Conservation (phyloP, 169 alveolate species). For the Gregarina niphandrodes region DNA sequence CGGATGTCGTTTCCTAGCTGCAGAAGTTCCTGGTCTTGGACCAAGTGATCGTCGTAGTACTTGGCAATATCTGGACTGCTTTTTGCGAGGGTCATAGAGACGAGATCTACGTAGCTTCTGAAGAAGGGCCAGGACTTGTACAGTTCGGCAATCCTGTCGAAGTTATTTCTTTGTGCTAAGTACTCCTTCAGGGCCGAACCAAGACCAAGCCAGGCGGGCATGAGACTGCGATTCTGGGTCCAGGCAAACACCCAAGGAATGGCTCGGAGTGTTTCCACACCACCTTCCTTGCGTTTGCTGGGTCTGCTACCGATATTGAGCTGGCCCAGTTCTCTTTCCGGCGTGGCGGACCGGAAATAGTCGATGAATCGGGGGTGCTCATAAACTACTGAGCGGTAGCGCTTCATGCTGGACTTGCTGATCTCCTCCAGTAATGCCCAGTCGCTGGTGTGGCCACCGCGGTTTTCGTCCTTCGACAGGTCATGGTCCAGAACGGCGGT, state of each 20-base stretch:
- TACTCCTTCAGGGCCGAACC: too few relatives aligned
- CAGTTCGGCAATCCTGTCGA: too few relatives aligned
- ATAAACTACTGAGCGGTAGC: constrained; percentile 32
- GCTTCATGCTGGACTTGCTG: too few relatives aligned
- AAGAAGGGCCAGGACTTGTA: constrained; percentile 46
- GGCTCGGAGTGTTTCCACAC: constrained; percentile 46
- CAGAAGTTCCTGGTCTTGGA: constrained; percentile 18
- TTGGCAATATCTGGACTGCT: constrained; percentile 28
- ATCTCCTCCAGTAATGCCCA: too few relatives aligned
- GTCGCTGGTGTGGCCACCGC: constrained; percentile 5
- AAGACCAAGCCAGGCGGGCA: constrained; percentile 52
- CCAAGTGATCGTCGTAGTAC: constrained; percentile 21
- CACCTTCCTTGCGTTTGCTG: constrained; percentile 35
- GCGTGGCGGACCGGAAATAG: constrained; percentile 42
- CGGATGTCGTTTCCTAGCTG: constrained; percentile 11
- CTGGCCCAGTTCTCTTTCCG: constrained; percentile 43
- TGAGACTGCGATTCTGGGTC: constrained; percentile 46
- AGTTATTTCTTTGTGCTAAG: too few relatives aligned
- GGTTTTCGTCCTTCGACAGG: constrained; percentile 17
- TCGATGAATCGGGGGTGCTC: constrained; percentile 34
- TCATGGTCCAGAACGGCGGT: constrained; percentile 36
- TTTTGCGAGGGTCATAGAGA: constrained; percentile 41
- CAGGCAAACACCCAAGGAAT: constrained; percentile 63
- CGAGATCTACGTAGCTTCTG: constrained; percentile 38
- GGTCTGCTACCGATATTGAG: constrained; percentile 50